Percentiles rank a stretch among this genome's conserved stretches.
Evolutionary conservation across 2,329 filamentous ascomycete genomes (phyloP).

Genomic region (Thielaviopsis musarum): DNA sequence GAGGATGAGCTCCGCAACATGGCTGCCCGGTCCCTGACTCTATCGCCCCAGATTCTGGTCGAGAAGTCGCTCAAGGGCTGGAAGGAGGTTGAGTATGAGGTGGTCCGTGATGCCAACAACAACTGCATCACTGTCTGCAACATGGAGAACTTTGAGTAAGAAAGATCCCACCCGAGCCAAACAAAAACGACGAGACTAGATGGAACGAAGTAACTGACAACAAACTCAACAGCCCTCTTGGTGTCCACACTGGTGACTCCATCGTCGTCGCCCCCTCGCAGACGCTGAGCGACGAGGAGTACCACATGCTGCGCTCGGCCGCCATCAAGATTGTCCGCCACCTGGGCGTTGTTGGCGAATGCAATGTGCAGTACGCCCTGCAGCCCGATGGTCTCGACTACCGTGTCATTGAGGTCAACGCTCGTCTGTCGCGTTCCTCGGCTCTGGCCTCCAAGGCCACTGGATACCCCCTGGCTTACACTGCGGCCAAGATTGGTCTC

Average conservation of each 20-base stretch:
- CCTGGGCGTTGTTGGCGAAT: conserved; percentile 92
- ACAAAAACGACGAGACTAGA: conserved; percentile 19
- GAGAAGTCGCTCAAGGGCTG: conserved; percentile 98
- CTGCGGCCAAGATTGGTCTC: conserved; percentile 92
- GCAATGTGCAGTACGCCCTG: conserved; percentile 94
- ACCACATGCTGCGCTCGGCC: conserved; percentile 95
- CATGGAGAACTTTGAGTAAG: conserved; percentile 13
- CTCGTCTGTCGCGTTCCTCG: conserved; percentile 91
- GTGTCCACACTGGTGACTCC: conserved; percentile 95
- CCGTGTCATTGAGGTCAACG: conserved; percentile 97
- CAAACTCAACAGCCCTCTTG: conserved; percentile 52
- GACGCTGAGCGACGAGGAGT: conserved; percentile 94
- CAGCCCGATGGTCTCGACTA: conserved; percentile 96
- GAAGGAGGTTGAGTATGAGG: conserved; percentile 99
- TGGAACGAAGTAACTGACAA: conserved; percentile 46
- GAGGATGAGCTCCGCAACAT: conserved; percentile 86
- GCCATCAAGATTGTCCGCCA: conserved; percentile 98
- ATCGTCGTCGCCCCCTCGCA: conserved; percentile 96
- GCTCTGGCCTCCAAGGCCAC: conserved; percentile 96
- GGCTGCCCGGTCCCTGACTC: conserved; percentile 77
- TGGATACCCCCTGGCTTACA: conserved; percentile 92
- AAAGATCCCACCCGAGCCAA: neutral
- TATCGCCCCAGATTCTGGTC: conserved; percentile 90
- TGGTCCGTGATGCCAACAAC: conserved; percentile 89
- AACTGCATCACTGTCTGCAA: conserved; percentile 98